Evolutionary conservation across 2,329 filamentous ascomycete genomes (phyloP).

Genomic region (Ceratocystis cacaofunesta): DNA sequence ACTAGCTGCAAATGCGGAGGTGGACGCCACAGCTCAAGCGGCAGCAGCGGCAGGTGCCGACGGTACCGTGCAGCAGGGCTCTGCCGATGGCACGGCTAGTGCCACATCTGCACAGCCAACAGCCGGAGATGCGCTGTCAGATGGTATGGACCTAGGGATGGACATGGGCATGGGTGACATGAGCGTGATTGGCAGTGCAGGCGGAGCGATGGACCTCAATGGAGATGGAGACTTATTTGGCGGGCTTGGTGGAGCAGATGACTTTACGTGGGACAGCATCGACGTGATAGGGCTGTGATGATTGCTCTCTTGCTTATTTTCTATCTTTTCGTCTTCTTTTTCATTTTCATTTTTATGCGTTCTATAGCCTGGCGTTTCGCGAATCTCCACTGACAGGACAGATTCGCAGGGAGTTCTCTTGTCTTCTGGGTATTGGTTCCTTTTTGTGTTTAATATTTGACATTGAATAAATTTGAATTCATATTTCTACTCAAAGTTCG

Average conservation of each 20-base stretch:
- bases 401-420: background rate
- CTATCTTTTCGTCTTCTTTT: background rate
- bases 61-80: constrained; percentile 25
- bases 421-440: background rate
- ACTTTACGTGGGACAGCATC: constrained; percentile 15
- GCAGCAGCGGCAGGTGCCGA: constrained; percentile 26
- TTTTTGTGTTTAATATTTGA: background rate
- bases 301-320: background rate
- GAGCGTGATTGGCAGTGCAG: background rate
- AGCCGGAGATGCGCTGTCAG: constrained; percentile 28
- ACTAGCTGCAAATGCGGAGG: constrained; percentile 25
- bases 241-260: constrained; percentile 12
- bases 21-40: constrained; percentile 19
- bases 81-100: constrained; percentile 25
- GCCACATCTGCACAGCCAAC: constrained; percentile 25
- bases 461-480: background rate
- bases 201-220: constrained; percentile 5
- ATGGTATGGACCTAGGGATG: constrained; percentile 7
- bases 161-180: constrained; percentile 13
- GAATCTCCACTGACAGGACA: background rate
- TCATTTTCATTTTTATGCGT: background rate
- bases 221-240: constrained; percentile 15
- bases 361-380: background rate
- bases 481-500: background rate
- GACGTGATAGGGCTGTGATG: constrained; percentile 13